Percentiles rank a stretch among this genome's conserved stretches.
These are phyloP conservation scores for Strobilomyces confusus DNA, from an alignment of 768 basidiomycete genomes.

Conservation along the genomic window DNA sequence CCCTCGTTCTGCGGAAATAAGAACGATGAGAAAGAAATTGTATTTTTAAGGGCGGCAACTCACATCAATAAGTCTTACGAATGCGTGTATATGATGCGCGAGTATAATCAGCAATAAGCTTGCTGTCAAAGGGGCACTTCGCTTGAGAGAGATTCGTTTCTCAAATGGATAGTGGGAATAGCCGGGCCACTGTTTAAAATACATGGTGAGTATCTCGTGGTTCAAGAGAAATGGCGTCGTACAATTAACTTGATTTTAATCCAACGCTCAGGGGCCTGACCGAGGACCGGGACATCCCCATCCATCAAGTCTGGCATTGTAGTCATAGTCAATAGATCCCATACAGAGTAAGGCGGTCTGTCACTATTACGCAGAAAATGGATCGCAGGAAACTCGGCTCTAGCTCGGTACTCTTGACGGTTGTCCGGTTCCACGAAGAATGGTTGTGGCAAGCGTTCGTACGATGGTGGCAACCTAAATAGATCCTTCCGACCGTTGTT, in stretches of 20 bases:
- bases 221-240: constrained; percentile 1
- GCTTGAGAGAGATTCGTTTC: constrained; percentile 36
- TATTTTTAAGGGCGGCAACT: constrained; percentile 3
- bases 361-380: constrained; percentile 27
- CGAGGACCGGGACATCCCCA: constrained; percentile 20
- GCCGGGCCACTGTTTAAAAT: constrained; percentile 43
- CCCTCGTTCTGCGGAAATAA: constrained; percentile 20
- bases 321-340: constrained; percentile 20
- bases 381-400: constrained; percentile 26
- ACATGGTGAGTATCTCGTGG: neutral
- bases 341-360: constrained; percentile 26
- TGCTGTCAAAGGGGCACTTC: constrained; percentile 29
- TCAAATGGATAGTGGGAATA: constrained; percentile 37
- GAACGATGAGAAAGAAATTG: neutral
- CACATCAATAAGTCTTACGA: constrained; percentile 31
- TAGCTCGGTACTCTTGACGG: constrained; percentile 6
- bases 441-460: constrained; percentile 23
- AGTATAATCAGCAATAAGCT: constrained; percentile 30
- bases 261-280: constrained; percentile 21
- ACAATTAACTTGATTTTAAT: constrained; percentile 38
- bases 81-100: constrained; percentile 30
- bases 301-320: constrained; percentile 25
- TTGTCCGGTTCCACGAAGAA: constrained; percentile 12
- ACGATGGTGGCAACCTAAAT: neutral
- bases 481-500: constrained; percentile 1